Conservation (phyloP, 1,284 basidiomycete species). For the Naganishia liquefaciens region DNA sequence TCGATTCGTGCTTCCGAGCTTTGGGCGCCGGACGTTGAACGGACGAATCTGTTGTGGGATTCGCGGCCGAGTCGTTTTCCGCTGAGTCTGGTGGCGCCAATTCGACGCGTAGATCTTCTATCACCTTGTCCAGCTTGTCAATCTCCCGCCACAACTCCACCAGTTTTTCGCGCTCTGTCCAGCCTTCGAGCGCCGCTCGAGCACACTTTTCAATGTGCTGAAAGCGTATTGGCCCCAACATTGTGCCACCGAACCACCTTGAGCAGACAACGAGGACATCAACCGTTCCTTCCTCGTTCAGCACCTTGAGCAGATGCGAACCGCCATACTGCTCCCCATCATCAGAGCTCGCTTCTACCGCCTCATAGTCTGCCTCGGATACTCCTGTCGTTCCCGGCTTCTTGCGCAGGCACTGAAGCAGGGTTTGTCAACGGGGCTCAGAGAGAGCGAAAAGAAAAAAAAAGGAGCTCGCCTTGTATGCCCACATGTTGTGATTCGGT, state of each 20-base stretch:
- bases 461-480: slow-evolving; percentile 26
- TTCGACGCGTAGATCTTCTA: slow-evolving; percentile 29
- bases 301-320: slow-evolving; percentile 24
- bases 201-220: slow-evolving; percentile 31
- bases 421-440: no score
- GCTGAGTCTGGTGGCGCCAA: not conserved
- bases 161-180: slow-evolving; percentile 18
- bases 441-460: not conserved
- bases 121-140: slow-evolving; percentile 29
- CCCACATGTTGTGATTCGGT: slow-evolving; percentile 35
- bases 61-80: not conserved
- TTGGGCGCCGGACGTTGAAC: not conserved
- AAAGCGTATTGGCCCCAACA: slow-evolving; percentile 33
- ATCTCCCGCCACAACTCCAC: slow-evolving; percentile 27
- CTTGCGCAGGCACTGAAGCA: slow-evolving; percentile 20
- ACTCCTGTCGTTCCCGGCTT: slow-evolving; percentile 16
- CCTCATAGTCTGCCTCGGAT: slow-evolving; percentile 28
- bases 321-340: slow-evolving; percentile 33
- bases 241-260: slow-evolving; percentile 33
- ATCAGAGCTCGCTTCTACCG: slow-evolving; percentile 22
- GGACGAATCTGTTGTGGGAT: not conserved
- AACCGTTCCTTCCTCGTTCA: slow-evolving; percentile 32
- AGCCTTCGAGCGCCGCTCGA: slow-evolving; percentile 25
- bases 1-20: slow-evolving; percentile 12
- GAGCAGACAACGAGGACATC: slow-evolving; percentile 33